A percentile compares a stretch with the other conserved stretches of the same genome.
These are phyloP conservation scores for Agaricus subrufescens DNA, from an alignment of 768 basidiomycete genomes.

Conservation along the genomic window DNA sequence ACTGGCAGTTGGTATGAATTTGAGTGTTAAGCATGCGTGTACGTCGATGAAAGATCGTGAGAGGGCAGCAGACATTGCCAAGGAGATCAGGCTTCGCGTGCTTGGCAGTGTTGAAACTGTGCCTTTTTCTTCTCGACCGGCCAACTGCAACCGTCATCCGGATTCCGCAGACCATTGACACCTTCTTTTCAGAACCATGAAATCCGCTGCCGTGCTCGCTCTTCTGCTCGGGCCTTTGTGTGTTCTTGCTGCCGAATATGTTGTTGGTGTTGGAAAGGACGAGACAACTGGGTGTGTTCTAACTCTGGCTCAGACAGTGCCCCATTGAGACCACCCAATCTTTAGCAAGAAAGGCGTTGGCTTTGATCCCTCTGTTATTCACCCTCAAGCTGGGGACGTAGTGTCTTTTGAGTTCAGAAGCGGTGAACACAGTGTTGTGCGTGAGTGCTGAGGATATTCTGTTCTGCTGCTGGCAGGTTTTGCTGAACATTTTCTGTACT, in stretches of 20 bases:
- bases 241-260: slow-evolving; percentile 25
- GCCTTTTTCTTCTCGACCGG: no score
- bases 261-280: slow-evolving; percentile 36
- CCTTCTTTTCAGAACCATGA: slow-evolving; percentile 1
- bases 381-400: slow-evolving; percentile 27
- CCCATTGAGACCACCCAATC: no score
- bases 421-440: slow-evolving; percentile 33
- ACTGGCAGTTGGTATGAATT: no score
- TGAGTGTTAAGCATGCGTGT: no score
- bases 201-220: slow-evolving; percentile 3
- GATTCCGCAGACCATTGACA: background rate
- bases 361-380: slow-evolving; percentile 36
- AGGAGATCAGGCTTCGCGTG: no score
- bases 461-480: background rate
- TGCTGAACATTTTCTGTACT: background rate
- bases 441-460: slow-evolving; percentile 20
- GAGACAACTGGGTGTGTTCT: slow-evolving; percentile 31
- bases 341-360: slow-evolving; percentile 34
- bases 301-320: background rate
- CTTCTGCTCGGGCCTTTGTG: slow-evolving; percentile 17
- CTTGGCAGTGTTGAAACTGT: no score
- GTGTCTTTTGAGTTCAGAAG: slow-evolving; percentile 34
- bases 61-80: no score
- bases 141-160: no score
- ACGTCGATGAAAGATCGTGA: no score